These are phyloP conservation scores for Fomes fomentarius DNA, from an alignment of 1,284 basidiomycete species.

Conservation along the genomic window DNA sequence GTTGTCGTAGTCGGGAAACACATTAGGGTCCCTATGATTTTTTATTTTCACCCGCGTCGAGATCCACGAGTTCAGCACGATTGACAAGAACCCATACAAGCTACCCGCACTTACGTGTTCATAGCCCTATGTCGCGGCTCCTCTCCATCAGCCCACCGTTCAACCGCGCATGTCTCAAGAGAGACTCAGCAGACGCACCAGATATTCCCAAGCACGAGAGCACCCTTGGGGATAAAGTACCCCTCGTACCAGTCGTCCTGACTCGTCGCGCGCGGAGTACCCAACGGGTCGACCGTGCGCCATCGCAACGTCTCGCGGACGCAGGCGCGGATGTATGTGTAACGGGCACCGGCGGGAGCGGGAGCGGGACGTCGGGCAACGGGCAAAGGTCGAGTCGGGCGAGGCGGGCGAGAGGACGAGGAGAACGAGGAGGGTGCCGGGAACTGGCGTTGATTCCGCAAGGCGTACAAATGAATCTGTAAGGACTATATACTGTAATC, in stretches of 20 bases:
- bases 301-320: slow-evolving; percentile 26
- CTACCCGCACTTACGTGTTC: slow-evolving; percentile 33
- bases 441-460: no score
- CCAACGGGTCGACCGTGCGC: slow-evolving; percentile 19
- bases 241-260: slow-evolving; percentile 11
- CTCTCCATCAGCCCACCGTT: background rate
- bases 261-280: background rate
- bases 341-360: no score
- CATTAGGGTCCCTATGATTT: slow-evolving; percentile 31
- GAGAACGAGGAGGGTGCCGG: no score
- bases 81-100: no score
- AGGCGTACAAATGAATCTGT: no score
- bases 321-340: slow-evolving; percentile 24
- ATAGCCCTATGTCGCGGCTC: slow-evolving; percentile 49
- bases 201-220: background rate
- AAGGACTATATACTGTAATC: no score
- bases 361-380: no score
- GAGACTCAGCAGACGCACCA: background rate
- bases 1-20: slow-evolving; percentile 36
- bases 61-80: no score
- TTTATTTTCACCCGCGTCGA: no score
- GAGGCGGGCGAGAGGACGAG: no score
- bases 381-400: no score
- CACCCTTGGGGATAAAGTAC: slow-evolving; percentile 13
- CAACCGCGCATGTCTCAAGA: no score